These are phyloP conservation scores for Mortierella sp. DNA, from an alignment of 371 early-diverging fungal species.

Conservation along the genomic window DNA sequence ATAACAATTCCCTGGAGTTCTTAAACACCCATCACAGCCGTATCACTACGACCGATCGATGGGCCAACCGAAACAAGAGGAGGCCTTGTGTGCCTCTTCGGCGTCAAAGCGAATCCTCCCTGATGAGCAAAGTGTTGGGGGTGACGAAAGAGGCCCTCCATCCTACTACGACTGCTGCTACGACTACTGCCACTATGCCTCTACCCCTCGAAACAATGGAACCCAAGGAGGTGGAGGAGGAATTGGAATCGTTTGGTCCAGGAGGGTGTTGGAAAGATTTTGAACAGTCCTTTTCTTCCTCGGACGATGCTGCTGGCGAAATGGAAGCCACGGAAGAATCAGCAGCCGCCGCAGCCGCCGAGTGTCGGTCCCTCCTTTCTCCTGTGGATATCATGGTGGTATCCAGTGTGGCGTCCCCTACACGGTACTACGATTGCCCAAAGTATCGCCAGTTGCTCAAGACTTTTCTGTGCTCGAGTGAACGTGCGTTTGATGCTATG, in stretches of 20 bases:
- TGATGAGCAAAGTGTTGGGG: slow-evolving; percentile 8
- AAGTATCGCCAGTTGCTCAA: slow-evolving; percentile 16
- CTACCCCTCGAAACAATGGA: not conserved
- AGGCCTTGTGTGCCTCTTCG: slow-evolving; percentile 8
- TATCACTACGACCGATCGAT: slow-evolving; percentile 14
- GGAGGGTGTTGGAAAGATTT: slow-evolving; percentile 24
- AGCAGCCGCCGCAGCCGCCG: slow-evolving; percentile 11
- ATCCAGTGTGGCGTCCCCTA: slow-evolving; percentile 27
- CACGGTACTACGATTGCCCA: slow-evolving; percentile 31
- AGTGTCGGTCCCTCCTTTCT: slow-evolving; percentile 25
- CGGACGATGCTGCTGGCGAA: no score
- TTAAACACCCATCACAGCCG: slow-evolving; percentile 32
- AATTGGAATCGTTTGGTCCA: slow-evolving; percentile 12
- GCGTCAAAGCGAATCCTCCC: slow-evolving; percentile 29
- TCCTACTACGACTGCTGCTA: no score
- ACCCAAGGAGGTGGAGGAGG: not conserved
- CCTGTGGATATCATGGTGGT: slow-evolving; percentile 28
- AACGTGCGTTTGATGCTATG: slow-evolving; percentile 35
- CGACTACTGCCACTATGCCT: no score
- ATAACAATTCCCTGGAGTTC: slow-evolving; percentile 30
- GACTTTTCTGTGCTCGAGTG: slow-evolving; percentile 16
- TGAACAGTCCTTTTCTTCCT: slow-evolving; percentile 3
- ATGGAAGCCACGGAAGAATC: no score
- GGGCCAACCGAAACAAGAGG: slow-evolving; percentile 37
- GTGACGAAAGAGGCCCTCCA: not conserved